Base-by-base conservation (phyloP, 2,329 filamentous ascomycete species). In the Fusarium miscanthi region DNA sequence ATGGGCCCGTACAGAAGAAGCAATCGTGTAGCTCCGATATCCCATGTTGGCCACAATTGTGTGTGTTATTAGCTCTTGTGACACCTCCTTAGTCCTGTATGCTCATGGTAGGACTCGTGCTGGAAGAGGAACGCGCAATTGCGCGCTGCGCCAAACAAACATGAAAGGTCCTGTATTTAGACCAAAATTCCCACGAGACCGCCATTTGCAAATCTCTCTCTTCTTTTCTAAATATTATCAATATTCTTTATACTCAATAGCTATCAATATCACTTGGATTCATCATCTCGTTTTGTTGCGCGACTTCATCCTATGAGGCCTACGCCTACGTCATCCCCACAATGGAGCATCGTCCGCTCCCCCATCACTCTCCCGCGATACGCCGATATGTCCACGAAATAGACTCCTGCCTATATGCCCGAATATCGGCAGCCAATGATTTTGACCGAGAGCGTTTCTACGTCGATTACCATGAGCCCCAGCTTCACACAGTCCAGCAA, bases 311-410 rank as follows among this genome's bases (percentile, higher is more conserved):
- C n/a, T n/a, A n/a, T n/a, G n/a, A 14, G 48, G 31, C 17, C 0
- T 21, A 0, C 0, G n/a, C 16, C 27, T 33, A 9, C n/a, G n/a
- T 45, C 27, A 33, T 3, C 52, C 31, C 27, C 21, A 25, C 4
- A 6, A 56, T 56, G 52, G 38, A 43, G 0, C 52, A 33, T 16
- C 52, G 52, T 9, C 0, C 52, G 0, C 52, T 56, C 25, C 8
- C 37, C 4, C 2, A 23, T 1, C 11, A 6, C 6, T 23, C 51
- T 1, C 10, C 21, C 2, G 11, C 37, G 0, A 5, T 31, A 4
- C 21, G 8, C 3, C 52, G 37, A n/a, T n/a, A n/a, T n/a, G n/a
- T n/a, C n/a, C n/a, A n/a, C n/a, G n/a, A n/a, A n/a, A n/a, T n/a
- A n/a, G n/a, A n/a, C n/a, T n/a, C n/a, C n/a, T n/a, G n/a, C n/a